Base-by-base conservation (phyloP, 179 eudicot species). In the Silene noctiflora region DNA sequence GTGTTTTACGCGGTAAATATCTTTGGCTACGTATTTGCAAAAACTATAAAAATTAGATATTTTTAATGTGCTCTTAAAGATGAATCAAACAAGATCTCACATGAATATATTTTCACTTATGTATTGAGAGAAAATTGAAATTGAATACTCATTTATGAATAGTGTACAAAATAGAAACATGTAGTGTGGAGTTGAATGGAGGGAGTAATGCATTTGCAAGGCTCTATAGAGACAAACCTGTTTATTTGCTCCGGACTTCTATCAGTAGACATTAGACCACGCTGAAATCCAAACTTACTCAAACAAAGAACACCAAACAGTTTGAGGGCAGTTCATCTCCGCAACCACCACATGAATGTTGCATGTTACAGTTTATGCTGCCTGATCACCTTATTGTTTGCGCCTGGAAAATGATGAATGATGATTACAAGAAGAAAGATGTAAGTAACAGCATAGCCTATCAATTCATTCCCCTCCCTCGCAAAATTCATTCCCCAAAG, bases 181-280 rank as follows among this genome's bases (percentile, higher is more conserved):
- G n/a, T n/a, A n/a, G n/a, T n/a, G n/a, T n/a, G n/a, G n/a, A n/a
- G n/a, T n/a, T n/a, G n/a, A n/a, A n/a, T n/a, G n/a, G n/a, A n/a
- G n/a, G n/a, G n/a, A n/a, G n/a, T n/a, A 27, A 27, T 33, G 17
- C 64, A 39, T 48, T 48, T n/a, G 44, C 13, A 39, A 21, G 27
- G 44, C 58, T 58, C 10, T 46, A 64, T 39, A 25, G 62, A 71
- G 72, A 53, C 31, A 67, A 83, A 81, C 82, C 78, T 80, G 81
- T 51, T 83, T 6, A 80, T 60, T 72, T 81, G 87, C 75, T 77
- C 44, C 73, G 81, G 68, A 76, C 79, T 83, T 67, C 78, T 75
- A 84, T 75, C 77, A 29, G 86, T 77, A 80, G 90, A 85, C 97
- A 87, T 90, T 6, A 69, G 59, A 69, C 9, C 78, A 69, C 71